Base-by-base conservation (phyloP, 78 protist species). In the Tieghemostelium lacteum region DNA sequence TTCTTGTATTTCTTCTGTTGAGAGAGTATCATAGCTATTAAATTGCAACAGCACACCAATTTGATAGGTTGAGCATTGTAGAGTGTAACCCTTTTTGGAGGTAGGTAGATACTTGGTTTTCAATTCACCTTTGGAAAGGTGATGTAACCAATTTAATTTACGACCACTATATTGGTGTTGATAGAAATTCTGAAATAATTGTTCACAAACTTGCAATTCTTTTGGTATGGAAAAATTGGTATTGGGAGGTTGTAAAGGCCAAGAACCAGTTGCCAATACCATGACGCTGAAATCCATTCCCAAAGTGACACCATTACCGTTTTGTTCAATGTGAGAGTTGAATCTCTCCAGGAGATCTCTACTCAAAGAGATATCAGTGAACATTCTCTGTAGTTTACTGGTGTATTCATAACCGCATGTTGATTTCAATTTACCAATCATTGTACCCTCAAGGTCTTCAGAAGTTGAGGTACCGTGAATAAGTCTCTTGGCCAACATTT, bases 391-490 rank as follows among this genome's bases (percentile, higher is more conserved):
- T 29, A 96, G 88, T 66, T 96, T 96, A 4, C 94, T 45, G 0
- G 98, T 95, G 86, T 94, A 96, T 60, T 96, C 98, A 49, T 87
- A 86, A 7, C 98, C 98, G 62, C 95, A 92, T 1, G 87, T 72
- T 33, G 95, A 92, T 39, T 95, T 93, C 62, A 95, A 61, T 45
- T 86, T 80, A 6, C 91, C 80, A 58, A 96, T 91, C 96, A 96
- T 94, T 29, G 50, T 57, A 67, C 77, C 95, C 49, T 96, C 98
- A 0, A 94, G 75, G 45, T 96, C 95, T 42, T 94, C 97, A 1
- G 89, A 71, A 17, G 88, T 94, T 1, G 93, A 75, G 12, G 76
- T 57, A n/a, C 75, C 85, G 31, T 85, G 78, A 40, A 96, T 92
- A 28, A 95, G 71, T n/a, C 98, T 88, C 73, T 95, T 95, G n/a